Evolutionary conservation across 2,329 filamentous ascomycete genomes (phyloP), one percentile per base, ranked within the genome.

Genomic region (Fusarium abutilonis): DNA sequence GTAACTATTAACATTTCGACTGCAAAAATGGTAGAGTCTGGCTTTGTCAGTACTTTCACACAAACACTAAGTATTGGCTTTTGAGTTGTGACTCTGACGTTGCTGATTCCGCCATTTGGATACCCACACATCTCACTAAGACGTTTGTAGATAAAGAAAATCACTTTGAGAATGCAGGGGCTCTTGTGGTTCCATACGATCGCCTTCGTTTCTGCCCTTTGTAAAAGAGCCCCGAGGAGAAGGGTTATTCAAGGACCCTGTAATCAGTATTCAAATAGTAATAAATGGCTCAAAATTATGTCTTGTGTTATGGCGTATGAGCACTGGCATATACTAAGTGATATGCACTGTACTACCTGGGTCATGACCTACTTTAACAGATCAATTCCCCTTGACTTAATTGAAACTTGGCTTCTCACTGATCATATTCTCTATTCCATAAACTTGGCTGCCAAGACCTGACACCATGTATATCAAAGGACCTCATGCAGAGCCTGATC

Each of bases 401-500:
- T 39, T 38, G 28, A 43, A 45, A 19, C 50, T 31, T 13, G 13
- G 13, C 9, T 28, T 13, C 14, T 15, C 19, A 10, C 11, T 4
- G 1, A 47, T 11, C 6, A 19, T 19, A 21, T 5, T 39, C 13
- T 26, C 23, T 26, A 15, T 4, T 23, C 14, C 6, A 11, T 6
- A 1, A 4, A 10, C 42, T 0, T 14, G 6, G 1, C 19, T 28
- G 3, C 2, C 3, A 40, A 23, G 11, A 17, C n/a, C 13, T n/a
- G 9, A 7, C 15, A 13, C 14, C 41, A 89, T 89, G 87, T 84
- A 88, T 74, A 80, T 89, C 61, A 82, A 79, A 17, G 73, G 72
- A 10, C 78, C 72, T 14, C 85, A 88, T 71, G 82, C 79, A 9
- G 86, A 89, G 62, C 64, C 74, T 8, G 72, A 77, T 52, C 75